A percentile compares a stretch with the other conserved stretches of the same genome.
These are phyloP conservation scores for Cladosporium phlei DNA, from an alignment of 2,329 filamentous ascomycete genomes.

Conservation along the genomic window DNA sequence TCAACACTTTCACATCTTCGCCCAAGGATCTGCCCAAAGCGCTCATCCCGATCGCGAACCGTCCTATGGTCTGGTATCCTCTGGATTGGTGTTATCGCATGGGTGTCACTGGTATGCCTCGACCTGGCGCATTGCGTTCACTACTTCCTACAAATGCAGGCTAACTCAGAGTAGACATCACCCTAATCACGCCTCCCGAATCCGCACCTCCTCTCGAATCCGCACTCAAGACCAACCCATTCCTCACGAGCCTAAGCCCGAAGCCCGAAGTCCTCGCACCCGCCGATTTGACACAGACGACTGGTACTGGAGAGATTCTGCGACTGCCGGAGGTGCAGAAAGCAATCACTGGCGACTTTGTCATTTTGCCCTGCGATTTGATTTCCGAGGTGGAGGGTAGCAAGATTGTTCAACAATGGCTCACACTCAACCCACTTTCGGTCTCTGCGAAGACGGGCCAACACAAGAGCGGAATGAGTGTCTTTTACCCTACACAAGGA, in stretches of 20 bases:
- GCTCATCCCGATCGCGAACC: conserved; percentile 73
- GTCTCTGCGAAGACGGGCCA: conserved; percentile 53
- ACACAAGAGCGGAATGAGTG: conserved; percentile 73
- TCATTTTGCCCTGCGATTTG: conserved; percentile 87
- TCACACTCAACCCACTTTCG: conserved; percentile 59
- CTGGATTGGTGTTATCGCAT: conserved; percentile 80
- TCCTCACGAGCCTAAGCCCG: conserved; percentile 66
- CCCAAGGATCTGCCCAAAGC: conserved; percentile 78
- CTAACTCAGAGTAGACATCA: conserved; percentile 37
- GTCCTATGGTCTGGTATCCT: conserved; percentile 87
- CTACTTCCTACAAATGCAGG: not conserved
- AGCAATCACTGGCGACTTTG: conserved; percentile 78
- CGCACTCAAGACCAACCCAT: conserved; percentile 72
- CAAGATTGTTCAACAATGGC: conserved; percentile 82
- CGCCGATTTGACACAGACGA: conserved; percentile 70
- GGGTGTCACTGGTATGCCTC: conserved; percentile 62
- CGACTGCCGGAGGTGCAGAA: conserved; percentile 74
- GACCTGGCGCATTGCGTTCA: not conserved
- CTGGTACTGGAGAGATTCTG: conserved; percentile 83
- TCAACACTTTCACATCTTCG: conserved; percentile 76
- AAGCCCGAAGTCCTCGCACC: conserved; percentile 74
- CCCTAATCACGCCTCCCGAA: conserved; percentile 54
- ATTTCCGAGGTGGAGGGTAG: conserved; percentile 85
- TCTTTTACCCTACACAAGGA: conserved; percentile 85
- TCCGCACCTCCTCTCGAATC: conserved; percentile 63